Conservation (phyloP, 441 rosid species). For the Pelargonium cotyledonis region DNA sequence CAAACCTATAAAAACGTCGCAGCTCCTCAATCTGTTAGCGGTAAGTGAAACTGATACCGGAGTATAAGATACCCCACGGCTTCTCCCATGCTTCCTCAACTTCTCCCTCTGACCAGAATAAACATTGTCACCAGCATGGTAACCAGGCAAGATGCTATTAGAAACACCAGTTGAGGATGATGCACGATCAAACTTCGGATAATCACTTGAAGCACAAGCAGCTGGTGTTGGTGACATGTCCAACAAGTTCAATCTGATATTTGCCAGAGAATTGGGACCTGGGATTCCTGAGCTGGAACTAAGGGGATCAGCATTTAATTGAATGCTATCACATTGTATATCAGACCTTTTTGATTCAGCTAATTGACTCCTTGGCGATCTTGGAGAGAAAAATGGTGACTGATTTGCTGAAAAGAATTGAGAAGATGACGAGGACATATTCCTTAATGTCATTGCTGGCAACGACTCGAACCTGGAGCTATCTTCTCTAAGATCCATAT, state of each 20-base stretch:
- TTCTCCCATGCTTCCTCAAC: slow-evolving; percentile 38
- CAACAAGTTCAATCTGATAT: slow-evolving; percentile 32
- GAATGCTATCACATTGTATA: slow-evolving; percentile 47
- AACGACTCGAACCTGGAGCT: slow-evolving; percentile 53
- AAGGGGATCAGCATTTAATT: slow-evolving; percentile 38
- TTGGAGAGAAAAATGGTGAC: slow-evolving; percentile 84
- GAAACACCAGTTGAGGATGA: slow-evolving; percentile 40
- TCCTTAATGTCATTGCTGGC: slow-evolving; percentile 37
- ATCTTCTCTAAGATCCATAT: slow-evolving; percentile 65
- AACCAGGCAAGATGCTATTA: slow-evolving; percentile 5
- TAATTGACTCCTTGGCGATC: slow-evolving; percentile 49
- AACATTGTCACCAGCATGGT: background rate
- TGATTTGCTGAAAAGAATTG: slow-evolving; percentile 88
- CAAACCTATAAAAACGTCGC: slow-evolving; percentile 79
- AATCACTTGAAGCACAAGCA: slow-evolving; percentile 29
- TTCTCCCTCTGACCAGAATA: slow-evolving; percentile 26
- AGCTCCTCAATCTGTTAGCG: slow-evolving; percentile 57
- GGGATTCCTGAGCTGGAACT: slow-evolving; percentile 52
- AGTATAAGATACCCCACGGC: slow-evolving; percentile 34
- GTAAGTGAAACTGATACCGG: slow-evolving; percentile 58
- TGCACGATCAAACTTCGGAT: slow-evolving; percentile 35
- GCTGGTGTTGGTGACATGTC: slow-evolving; percentile 35
- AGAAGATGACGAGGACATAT: slow-evolving; percentile 79
- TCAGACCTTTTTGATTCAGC: slow-evolving; percentile 64
- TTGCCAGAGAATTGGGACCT: slow-evolving; percentile 34